A percentile compares a stretch with the other conserved stretches of the same genome.
Conservation (phyloP, 1,284 basidiomycete genomes). For the Ceratobasidium sp. region DNA sequence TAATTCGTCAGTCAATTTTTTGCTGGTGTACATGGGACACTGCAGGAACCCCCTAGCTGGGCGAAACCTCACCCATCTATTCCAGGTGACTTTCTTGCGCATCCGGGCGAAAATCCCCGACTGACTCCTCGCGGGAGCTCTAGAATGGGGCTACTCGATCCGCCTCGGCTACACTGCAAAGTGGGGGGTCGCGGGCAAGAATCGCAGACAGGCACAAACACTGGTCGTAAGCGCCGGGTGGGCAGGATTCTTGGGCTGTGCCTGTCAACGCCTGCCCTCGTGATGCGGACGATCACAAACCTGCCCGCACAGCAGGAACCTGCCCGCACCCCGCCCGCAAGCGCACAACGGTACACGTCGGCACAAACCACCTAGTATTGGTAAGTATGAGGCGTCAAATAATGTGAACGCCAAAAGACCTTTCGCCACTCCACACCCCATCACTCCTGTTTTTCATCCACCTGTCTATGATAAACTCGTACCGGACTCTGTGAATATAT, state of each 20-base stretch:
- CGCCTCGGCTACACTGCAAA: no score
- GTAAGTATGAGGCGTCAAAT: not conserved
- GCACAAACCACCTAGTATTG: not conserved
- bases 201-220: not conserved
- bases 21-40: no score
- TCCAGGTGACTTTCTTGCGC: no score
- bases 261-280: not conserved
- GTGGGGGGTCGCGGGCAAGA: constrained; percentile 5
- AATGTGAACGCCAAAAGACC: not conserved
- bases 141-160: no score
- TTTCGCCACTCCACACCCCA: not conserved
- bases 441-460: no score
- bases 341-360: not conserved
- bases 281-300: not conserved
- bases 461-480: no score
- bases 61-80: no score
- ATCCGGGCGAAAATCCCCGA: no score
- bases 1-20: constrained; percentile 13
- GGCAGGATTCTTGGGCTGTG: not conserved
- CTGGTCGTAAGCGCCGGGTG: constrained; percentile 9
- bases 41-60: no score
- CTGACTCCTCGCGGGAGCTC: no score
- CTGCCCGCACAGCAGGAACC: not conserved
- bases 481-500: no score
- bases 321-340: not conserved